phyloP scores from a whole-genome alignment of 2,329 filamentous ascomycete genomes.

The Pyricularia sp. region DNA sequence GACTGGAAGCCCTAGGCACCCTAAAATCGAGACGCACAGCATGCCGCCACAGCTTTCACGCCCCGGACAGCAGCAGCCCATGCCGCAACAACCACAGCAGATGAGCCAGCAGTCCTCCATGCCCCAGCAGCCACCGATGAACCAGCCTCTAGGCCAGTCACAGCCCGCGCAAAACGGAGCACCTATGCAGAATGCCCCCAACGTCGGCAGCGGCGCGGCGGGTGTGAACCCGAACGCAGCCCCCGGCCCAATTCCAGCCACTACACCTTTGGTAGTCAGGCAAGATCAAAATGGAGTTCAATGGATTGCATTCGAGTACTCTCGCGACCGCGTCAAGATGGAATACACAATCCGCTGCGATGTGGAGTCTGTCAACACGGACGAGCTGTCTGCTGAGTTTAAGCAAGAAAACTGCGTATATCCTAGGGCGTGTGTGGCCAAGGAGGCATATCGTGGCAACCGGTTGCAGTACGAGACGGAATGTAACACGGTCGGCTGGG shows the following conservation, averaged over 20 bases:
- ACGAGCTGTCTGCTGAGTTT: slow-evolving; percentile 77
- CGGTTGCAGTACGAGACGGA: slow-evolving; percentile 94
- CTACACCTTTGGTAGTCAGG: slow-evolving; percentile 84
- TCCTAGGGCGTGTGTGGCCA: slow-evolving; percentile 85
- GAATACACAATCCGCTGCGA: slow-evolving; percentile 98
- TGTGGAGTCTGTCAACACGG: slow-evolving; percentile 91
- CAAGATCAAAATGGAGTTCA: slow-evolving; percentile 96
- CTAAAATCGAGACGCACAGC: slow-evolving; percentile 52
- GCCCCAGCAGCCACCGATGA: slow-evolving; percentile 13
- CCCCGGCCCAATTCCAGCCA: slow-evolving; percentile 92
- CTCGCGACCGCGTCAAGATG: slow-evolving; percentile 95
- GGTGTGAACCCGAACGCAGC: slow-evolving; percentile 82
- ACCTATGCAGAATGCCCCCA: slow-evolving; percentile 34
- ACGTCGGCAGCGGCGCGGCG: slow-evolving; percentile 23
- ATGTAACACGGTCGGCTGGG: slow-evolving; percentile 99
- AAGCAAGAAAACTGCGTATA: slow-evolving; percentile 99
- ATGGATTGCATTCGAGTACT: slow-evolving; percentile 99
- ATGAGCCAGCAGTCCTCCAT: slow-evolving; percentile 11
- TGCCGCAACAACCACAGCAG: slow-evolving; percentile 20
- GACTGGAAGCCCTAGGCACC: slow-evolving; percentile 49
- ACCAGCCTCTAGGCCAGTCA: slow-evolving; percentile 18
- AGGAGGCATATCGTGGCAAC: slow-evolving; percentile 95
- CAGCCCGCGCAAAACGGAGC: slow-evolving; percentile 26
- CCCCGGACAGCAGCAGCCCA: slow-evolving; percentile 36
- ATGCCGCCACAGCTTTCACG: slow-evolving; percentile 54